Base-by-base conservation (phyloP, 257 asterid species). In the Plantago major region DNA sequence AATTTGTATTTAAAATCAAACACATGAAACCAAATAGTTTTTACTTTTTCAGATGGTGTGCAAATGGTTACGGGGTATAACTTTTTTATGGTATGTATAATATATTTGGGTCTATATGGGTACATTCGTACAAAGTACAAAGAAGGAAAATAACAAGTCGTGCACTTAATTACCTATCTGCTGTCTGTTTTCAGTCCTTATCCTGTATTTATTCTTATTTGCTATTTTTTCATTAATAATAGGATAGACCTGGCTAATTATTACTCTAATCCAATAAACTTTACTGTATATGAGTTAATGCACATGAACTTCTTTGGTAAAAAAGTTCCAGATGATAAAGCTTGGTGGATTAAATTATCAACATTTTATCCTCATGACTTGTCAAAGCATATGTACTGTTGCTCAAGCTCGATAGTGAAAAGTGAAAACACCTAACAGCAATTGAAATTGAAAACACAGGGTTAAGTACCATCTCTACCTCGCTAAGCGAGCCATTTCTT, bases 111-210 rank as follows among this genome's bases (percentile, higher is more conserved):
- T 22, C 26, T 22, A 22, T 40, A 16, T 58, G 11, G 13, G 33
- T 19, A 3, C 9, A 42, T 40, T 12, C 9, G 48, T 15, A 16
- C 50, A 42, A 37, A 26, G 18, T 51, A 17, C 55, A 49, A 43
- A 42, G 55, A 67, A 6, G 46, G 11, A 55, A 62, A 38, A 50
- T 60, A 42, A 46, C 56, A 56, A 62, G 51, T 28, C 58, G 47
- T 43, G 59, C 67, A 43, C 55, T 63, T 74, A 55, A 55, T 51
- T 74, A 46, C 55, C 30, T 18, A 17, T 10, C 38, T 33, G 38
- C 7, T 28, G 54, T 18, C 51, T 42, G 28, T 67, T 67, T 67
- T 37, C 63, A 45, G 74, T 71, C 70, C 40, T 55, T 67, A 51
- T 65, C 70, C 58, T 57, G 43, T 52, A 65, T 61, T 68, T 37